Evolutionary conservation across 2,329 filamentous ascomycete species (phyloP).

Genomic region (Furcasterigmium sp.): DNA sequence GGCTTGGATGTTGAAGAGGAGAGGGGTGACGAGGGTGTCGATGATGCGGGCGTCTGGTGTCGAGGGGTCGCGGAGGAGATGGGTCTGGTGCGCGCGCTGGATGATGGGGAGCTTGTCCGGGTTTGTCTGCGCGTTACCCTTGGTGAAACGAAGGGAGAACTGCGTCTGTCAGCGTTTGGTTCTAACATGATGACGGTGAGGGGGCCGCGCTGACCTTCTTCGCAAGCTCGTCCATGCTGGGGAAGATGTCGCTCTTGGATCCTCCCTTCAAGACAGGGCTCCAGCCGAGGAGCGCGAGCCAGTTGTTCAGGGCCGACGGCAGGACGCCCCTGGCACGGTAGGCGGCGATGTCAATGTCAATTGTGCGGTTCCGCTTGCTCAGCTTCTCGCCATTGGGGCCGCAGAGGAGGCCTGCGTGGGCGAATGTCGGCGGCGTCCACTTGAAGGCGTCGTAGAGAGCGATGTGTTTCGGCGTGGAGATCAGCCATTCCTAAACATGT

Average conservation of each 20-base stretch:
- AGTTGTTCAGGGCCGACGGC: slow-evolving; percentile 61
- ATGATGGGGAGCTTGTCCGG: slow-evolving; percentile 76
- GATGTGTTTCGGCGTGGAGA: slow-evolving; percentile 75
- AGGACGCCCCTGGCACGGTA: slow-evolving; percentile 43
- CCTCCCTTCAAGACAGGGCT: slow-evolving; percentile 47
- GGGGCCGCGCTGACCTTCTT: slow-evolving; percentile 49
- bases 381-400: slow-evolving; percentile 67
- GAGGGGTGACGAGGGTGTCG: slow-evolving; percentile 8
- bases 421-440: slow-evolving; percentile 70
- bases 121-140: slow-evolving; percentile 80
- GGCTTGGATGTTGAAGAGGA: slow-evolving; percentile 7
- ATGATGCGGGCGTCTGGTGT: slow-evolving; percentile 7
- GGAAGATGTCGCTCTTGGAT: slow-evolving; percentile 57
- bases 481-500: slow-evolving; percentile 74
- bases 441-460: slow-evolving; percentile 71
- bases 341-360: slow-evolving; percentile 45
- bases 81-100: slow-evolving; percentile 58
- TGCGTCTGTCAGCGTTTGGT: slow-evolving; percentile 27
- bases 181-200: not conserved
- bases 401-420: slow-evolving; percentile 73
- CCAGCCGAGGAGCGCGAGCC: slow-evolving; percentile 82
- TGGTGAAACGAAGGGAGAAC: slow-evolving; percentile 85
- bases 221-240: slow-evolving; percentile 66
- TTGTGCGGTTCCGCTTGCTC: slow-evolving; percentile 70
- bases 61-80: slow-evolving; percentile 19